phyloP scores from a whole-genome alignment of 352 stramenopile genomes.

The Chrysophaeum taylorii region DNA sequence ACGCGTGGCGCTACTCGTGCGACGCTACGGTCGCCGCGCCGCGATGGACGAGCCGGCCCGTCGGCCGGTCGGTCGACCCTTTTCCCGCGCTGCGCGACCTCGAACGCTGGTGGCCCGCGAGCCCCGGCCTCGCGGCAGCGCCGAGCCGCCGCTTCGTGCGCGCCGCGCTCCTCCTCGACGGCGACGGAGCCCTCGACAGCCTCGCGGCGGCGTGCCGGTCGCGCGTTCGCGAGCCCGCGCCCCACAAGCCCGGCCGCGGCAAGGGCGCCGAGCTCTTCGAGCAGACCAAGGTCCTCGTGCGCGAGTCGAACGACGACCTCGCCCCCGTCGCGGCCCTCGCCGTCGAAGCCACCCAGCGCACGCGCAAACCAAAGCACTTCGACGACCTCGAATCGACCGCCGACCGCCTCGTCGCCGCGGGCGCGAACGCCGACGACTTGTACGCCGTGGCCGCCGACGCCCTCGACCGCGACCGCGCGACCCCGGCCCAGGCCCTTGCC shows the following conservation, averaged over 20 bases:
- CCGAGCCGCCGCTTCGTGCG: neutral
- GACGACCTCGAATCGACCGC: neutral
- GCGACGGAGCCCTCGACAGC: neutral
- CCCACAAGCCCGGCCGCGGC: neutral
- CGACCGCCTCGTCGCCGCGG: neutral
- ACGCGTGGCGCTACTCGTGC: neutral
- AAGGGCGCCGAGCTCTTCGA: neutral
- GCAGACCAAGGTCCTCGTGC: conserved; percentile 1
- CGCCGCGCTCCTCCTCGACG: neutral
- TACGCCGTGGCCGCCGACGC: neutral
- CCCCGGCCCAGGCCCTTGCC: neutral
- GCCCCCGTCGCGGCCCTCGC: neutral
- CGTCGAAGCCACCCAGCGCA: conserved; percentile 9
- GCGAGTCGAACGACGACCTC: neutral
- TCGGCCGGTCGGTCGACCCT: neutral
- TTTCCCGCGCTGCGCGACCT: neutral
- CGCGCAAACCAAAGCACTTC: neutral
- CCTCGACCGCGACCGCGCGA: neutral
- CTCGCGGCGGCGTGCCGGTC: neutral
- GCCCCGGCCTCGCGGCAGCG: neutral
- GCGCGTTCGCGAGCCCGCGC: neutral
- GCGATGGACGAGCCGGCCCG: neutral
- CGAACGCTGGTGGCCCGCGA: neutral
- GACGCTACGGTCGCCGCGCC: neutral
- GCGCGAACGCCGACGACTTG: neutral